Percentiles rank a stretch among this genome's conserved stretches.
Evolutionary conservation across 345 rosid genomes (phyloP).

Genomic region (Populus deltoides): DNA sequence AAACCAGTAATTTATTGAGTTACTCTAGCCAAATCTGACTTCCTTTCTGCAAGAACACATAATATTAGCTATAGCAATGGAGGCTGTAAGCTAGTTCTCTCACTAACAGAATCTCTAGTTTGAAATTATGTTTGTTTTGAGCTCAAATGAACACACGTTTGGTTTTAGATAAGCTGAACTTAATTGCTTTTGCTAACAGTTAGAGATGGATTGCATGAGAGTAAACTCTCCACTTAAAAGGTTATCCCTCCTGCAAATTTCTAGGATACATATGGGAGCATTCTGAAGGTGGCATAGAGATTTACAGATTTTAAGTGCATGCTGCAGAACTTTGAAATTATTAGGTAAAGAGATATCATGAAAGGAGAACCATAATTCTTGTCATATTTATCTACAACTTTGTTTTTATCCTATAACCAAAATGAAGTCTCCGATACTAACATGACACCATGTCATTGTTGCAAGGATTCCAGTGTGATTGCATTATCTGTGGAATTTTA

Average conservation of each 20-base stretch:
- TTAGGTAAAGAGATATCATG: not conserved
- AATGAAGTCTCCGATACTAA: not conserved
- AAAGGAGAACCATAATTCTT: not conserved
- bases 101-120: not conserved
- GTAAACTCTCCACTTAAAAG: not conserved
- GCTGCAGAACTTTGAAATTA: not conserved
- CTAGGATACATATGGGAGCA: not conserved
- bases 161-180: not conserved
- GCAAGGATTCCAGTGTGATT: not conserved
- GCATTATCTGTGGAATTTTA: constrained; percentile 5
- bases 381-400: not conserved
- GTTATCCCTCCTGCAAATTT: not conserved
- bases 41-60: not conserved
- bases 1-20: not conserved
- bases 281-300: not conserved
- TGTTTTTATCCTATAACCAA: not conserved
- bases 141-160: not conserved
- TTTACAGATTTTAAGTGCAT: not conserved
- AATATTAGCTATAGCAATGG: not conserved
- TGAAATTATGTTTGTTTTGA: not conserved
- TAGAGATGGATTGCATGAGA: not conserved
- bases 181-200: not conserved
- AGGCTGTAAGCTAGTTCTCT: not conserved
- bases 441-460: not conserved
- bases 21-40: not conserved